Base-by-base conservation (phyloP, 495 filamentous ascomycete genomes). In the Podospora appendiculata region DNA sequence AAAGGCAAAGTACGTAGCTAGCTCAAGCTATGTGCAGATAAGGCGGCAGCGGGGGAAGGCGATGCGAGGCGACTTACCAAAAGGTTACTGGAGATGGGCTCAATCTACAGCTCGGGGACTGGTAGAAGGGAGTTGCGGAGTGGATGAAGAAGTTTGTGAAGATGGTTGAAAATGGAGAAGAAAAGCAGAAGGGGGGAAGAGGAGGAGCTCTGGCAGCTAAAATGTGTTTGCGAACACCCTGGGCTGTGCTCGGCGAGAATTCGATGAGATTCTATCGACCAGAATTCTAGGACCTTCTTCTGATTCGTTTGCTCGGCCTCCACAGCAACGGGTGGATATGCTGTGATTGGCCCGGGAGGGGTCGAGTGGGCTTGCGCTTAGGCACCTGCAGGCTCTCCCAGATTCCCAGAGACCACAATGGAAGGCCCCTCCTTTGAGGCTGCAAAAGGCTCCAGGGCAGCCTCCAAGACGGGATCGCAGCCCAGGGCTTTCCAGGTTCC, bases 211-310 rank as follows among this genome's bases (percentile, higher is more conserved):
- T 52, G 44, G 58, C 62, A 66, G 53, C 63, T 66, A 70, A 70
- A 68, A 70, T 66, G 55, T 58, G 44, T 57, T 58, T 49, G 53
- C 51, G 59, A 54, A 42, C 50, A 48, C 47, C 53, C 57, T 52
- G 58, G 58, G 60, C 57, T 54, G 53, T 57, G 58, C 56, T 58
- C 58, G 39, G 48, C 36, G 35, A 63, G 59, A 54, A 63, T 69
- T 69, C 66, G 45, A 69, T 60, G 62, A 58, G 66, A 64, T 69
- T 69, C 66, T 67, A 69, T 64, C 59, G 54, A 40, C 58, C 61
- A 60, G 55, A 60, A 52, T 63, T 65, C 64, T 53, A 45, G 54
- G 55, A 42, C 47, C 50, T 64, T 61, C 62, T 54, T 56, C 47
- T 68, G 60, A 64, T 63, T 68, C 58, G 65, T 42, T 59, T 62